Evolutionary conservation across 164 flowering plant genomes (phyloP).

Genomic region (Houttuynia cordata): DNA sequence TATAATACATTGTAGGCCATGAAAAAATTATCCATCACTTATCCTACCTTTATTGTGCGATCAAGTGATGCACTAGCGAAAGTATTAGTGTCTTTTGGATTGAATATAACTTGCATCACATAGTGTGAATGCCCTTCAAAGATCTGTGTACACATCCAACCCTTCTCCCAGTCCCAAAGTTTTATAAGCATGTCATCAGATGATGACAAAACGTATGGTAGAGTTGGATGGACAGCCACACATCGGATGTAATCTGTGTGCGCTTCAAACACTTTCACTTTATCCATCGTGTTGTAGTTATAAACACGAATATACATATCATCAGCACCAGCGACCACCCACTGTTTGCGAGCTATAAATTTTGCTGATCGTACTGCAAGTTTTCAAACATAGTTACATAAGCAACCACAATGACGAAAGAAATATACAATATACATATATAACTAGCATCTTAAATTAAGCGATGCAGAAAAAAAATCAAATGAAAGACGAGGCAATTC

Average conservation of each 20-base stretch:
- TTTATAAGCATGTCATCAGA: conserved; percentile 95
- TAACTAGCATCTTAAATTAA: background rate
- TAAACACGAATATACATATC: conserved; percentile 94
- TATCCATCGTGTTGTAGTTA: conserved; percentile 94
- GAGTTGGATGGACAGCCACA: conserved; percentile 87
- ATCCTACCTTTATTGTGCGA: conserved; percentile 75
- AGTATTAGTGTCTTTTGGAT: conserved; percentile 92
- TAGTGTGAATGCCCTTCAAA: conserved; percentile 97
- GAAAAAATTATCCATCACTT: background rate
- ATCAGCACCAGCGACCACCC: conserved; percentile 98
- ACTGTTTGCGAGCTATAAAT: conserved; percentile 80
- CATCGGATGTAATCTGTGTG: conserved; percentile 85
- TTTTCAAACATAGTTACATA: background rate
- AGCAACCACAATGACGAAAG: too few relatives aligned
- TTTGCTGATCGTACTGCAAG: conserved; percentile 87
- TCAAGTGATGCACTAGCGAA: conserved; percentile 99
- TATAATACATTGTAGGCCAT: background rate
- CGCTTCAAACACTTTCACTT: conserved; percentile 87
- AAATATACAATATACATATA: background rate
- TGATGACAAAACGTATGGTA: conserved; percentile 79
- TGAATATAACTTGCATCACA: conserved; percentile 95
- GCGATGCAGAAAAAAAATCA: background rate
- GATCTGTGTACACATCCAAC: conserved; percentile 77
- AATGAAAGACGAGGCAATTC: background rate
- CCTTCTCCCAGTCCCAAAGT: conserved; percentile 98